Percentiles rank a stretch among this genome's conserved stretches.
phyloP scores from a whole-genome alignment of 768 basidiomycete genomes.

The Boletus vinaceobasis region DNA sequence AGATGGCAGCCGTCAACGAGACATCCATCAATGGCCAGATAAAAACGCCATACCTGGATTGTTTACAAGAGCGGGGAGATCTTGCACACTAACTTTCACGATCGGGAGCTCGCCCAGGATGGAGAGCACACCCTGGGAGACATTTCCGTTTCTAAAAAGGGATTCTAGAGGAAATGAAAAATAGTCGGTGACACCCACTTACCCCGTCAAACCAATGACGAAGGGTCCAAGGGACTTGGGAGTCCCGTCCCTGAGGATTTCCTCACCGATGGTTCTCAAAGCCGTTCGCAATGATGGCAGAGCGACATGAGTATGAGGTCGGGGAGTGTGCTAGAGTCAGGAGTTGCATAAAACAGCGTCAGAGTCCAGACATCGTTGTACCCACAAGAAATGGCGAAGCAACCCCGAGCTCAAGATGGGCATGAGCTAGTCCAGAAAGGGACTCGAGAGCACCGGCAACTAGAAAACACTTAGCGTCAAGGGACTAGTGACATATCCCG shows the following conservation, averaged over 20 bases:
- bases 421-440: constrained; percentile 71
- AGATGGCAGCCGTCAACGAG: neutral
- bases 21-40: neutral
- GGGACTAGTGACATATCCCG: neutral
- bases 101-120: constrained; percentile 72
- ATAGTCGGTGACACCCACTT: constrained; percentile 12
- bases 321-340: constrained; percentile 55
- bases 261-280: constrained; percentile 54
- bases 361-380: neutral
- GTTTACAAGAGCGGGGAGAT: constrained; percentile 55
- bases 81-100: constrained; percentile 48
- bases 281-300: constrained; percentile 50
- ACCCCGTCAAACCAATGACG: constrained; percentile 84
- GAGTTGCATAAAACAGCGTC: neutral
- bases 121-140: constrained; percentile 71
- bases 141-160: constrained; percentile 66
- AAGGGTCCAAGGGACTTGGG: constrained; percentile 70
- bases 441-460: constrained; percentile 86
- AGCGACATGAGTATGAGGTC: constrained; percentile 71
- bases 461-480: constrained; percentile 29
- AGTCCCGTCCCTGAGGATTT: constrained; percentile 55
- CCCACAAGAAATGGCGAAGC: constrained; percentile 81
- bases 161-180: neutral
- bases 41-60: constrained; percentile 42
- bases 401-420: constrained; percentile 73